phyloP scores from a whole-genome alignment of 768 basidiomycete species.

The Tricholoma furcatifolium region DNA sequence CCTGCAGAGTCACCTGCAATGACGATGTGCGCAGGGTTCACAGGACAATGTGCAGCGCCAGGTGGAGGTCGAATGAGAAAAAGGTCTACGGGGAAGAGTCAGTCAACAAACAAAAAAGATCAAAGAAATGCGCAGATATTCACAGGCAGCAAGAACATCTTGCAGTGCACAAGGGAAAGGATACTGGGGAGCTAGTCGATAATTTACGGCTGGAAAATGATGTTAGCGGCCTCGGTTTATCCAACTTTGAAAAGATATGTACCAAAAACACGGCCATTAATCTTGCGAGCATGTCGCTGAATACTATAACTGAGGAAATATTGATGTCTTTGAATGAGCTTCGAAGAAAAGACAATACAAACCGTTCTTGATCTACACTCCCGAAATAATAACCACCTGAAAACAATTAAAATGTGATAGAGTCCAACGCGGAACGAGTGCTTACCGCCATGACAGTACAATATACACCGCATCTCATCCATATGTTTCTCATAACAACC shows the following conservation, averaged over 20 bases:
- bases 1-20: conserved; percentile 93
- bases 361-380: conserved; percentile 77
- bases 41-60: conserved; percentile 71
- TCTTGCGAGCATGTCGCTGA: conserved; percentile 87
- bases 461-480: conserved; percentile 83
- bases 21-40: conserved; percentile 80
- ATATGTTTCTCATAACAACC: conserved; percentile 62
- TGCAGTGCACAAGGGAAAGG: conserved; percentile 94
- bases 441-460: conserved; percentile 78
- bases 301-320: conserved; percentile 57
- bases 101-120: background rate
- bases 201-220: conserved; percentile 60
- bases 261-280: conserved; percentile 88
- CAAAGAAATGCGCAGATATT: conserved; percentile 19
- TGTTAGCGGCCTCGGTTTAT: background rate
- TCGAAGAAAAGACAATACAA: background rate
- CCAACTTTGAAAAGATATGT: conserved; percentile 16
- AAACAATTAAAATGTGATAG: background rate
- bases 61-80: conserved; percentile 89
- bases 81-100: conserved; percentile 50
- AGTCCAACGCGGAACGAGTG: conserved; percentile 1
- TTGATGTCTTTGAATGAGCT: background rate
- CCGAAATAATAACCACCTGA: conserved; percentile 84
- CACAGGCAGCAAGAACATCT: conserved; percentile 86
- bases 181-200: conserved; percentile 92